These are phyloP conservation scores for Lasiodiplodia citricola DNA, from an alignment of 2,329 filamentous ascomycete species.

Conservation along the genomic window DNA sequence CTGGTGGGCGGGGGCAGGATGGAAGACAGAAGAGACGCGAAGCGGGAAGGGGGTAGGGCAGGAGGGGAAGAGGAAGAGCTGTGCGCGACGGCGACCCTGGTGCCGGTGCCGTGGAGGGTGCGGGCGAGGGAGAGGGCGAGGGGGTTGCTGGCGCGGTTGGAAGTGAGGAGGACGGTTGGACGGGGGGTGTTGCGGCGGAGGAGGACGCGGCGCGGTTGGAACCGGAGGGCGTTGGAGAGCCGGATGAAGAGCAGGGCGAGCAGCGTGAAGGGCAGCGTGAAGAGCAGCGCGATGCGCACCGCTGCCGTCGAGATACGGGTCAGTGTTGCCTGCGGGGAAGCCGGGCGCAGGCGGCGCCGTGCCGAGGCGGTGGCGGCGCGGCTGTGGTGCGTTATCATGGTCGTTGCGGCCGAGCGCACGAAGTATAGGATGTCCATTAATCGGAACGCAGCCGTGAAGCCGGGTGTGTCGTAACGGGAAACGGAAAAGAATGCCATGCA, in stretches of 20 bases:
- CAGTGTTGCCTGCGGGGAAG: not conserved
- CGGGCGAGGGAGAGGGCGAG: constrained; percentile 4
- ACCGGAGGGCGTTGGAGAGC: constrained; percentile 68
- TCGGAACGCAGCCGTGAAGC: not conserved
- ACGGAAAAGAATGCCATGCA: constrained; percentile 5
- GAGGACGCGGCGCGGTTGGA: constrained; percentile 62
- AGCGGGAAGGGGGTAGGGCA: not conserved
- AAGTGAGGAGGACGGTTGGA: constrained; percentile 70
- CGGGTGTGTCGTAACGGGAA: constrained; percentile 2
- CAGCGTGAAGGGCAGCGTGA: constrained; percentile 18
- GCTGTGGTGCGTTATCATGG: constrained; percentile 3
- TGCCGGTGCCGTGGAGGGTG: constrained; percentile 4
- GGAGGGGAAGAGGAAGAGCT: not conserved
- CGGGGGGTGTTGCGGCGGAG: constrained; percentile 78
- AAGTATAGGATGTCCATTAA: not conserved
- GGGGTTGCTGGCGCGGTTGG: constrained; percentile 63
- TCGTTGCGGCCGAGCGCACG: not conserved
- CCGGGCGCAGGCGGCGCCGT: not conserved
- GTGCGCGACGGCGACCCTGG: not conserved
- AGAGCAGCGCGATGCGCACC: not conserved
- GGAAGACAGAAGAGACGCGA: not conserved
- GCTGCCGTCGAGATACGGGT: not conserved
- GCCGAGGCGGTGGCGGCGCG: not conserved
- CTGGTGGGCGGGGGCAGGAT: not conserved
- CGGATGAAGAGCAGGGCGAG: constrained; percentile 60